Evolutionary conservation across 768 basidiomycete species (phyloP), one percentile per base, ranked within the genome.

Genomic region (Lactarius psammicola): DNA sequence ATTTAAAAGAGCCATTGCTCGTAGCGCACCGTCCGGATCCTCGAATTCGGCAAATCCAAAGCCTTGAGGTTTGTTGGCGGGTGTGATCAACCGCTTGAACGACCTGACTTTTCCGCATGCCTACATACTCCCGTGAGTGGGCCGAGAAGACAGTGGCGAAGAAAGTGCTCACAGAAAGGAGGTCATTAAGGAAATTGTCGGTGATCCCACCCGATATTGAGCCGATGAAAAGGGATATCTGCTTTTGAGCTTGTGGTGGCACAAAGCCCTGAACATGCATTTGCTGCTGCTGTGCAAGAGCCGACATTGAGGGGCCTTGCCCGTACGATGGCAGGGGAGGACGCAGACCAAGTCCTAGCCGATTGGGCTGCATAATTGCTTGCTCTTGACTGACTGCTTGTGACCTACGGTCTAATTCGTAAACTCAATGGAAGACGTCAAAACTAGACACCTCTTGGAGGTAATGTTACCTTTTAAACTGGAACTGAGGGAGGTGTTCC

Each of bases 1-100:
- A 72, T 90, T 86, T 68, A 92, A 77, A 66, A 90, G 80, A 36
- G 79, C 76, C 70, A 90, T 76, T 51, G 87, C 92, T 67, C 95
- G 83, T 67, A 95, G 77, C 4, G 97, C 95, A 66, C 89, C 87
- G 74, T 95, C 92, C 17, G 96, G 93, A 62, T 95, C 95, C 74
- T 95, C 92, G 74, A 85, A 98, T 75, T 96, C 92, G 57, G 94
- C 96, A 76, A 98, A 99, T 11, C 95, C 97, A 74, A 98, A 98
- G 3, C 94, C 94, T 79, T 95, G 92, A 7, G 95, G 91, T 75
- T 95, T 93, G 72, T 95, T 93, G 20, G 91, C 88, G 30, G 94
- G 92, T 2, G 94, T 95, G 55, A 92, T 91, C 28, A 95, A 86
- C 18, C 95, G 88, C 71, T 95, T 98, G 79, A 99, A 92, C 0